Percentiles rank a stretch among this genome's conserved stretches.
Conservation (phyloP, 2,329 filamentous ascomycete genomes). For the Penicillium hordei region DNA sequence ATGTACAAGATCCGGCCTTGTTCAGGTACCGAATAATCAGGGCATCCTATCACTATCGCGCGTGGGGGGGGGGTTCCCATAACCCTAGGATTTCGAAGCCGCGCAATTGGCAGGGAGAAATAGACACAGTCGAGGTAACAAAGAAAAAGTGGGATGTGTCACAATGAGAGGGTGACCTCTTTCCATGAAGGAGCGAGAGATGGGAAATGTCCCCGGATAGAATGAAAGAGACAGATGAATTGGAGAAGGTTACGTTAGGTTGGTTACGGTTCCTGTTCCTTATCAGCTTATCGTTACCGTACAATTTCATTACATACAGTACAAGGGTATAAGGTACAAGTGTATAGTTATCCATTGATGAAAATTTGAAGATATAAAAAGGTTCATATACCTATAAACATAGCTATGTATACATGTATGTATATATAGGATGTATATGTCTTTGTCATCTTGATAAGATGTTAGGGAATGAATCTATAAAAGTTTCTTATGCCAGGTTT, state of each 20-base stretch:
- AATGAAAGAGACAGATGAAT: conserved; percentile 10
- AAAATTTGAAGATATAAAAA: neutral
- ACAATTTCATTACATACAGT: neutral
- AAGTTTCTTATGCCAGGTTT: neutral
- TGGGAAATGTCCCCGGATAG: conserved; percentile 7
- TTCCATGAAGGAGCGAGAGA: conserved; percentile 9
- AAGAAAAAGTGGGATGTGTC: conserved; percentile 2
- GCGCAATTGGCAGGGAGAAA: neutral
- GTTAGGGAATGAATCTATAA: neutral
- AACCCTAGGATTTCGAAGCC: conserved; percentile 4
- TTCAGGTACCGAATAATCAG: conserved; percentile 16
- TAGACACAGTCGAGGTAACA: neutral
- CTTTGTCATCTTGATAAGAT: neutral
- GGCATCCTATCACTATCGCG: conserved; percentile 17
- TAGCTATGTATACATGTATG: neutral
- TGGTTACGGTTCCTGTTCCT: conserved; percentile 4
- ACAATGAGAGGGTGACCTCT: conserved; percentile 8
- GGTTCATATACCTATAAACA: neutral
- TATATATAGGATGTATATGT: neutral
- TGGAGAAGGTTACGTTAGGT: conserved; percentile 11
- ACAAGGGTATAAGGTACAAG: no score
- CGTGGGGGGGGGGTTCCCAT: conserved; percentile 10
- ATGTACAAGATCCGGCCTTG: conserved; percentile 16
- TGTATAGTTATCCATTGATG: no score
- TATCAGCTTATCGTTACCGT: conserved; percentile 13